phyloP scores from a whole-genome alignment of 768 basidiomycete genomes.

The Lepiota subincarnata region DNA sequence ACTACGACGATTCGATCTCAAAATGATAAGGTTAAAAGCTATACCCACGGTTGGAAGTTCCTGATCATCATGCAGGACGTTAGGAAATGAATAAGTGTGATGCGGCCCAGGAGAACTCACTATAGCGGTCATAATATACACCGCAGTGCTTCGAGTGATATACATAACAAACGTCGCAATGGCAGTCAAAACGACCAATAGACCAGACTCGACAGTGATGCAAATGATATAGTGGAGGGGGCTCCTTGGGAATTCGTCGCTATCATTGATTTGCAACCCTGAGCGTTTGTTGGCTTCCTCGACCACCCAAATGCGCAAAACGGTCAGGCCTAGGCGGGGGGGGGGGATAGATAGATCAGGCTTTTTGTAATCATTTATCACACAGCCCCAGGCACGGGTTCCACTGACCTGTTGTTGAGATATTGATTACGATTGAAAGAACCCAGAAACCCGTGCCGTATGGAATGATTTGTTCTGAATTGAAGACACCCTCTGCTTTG shows the following conservation, averaged over 20 bases:
- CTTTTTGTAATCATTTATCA: too few species aligned
- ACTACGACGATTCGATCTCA: constrained; percentile 1
- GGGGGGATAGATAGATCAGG: too few species aligned
- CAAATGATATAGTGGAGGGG: constrained; percentile 3
- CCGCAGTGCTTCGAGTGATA: not conserved
- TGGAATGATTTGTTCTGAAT: not conserved
- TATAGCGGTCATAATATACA: constrained; percentile 1
- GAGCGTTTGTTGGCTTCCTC: constrained; percentile 3
- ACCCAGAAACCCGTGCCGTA: constrained; percentile 5
- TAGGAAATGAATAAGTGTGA: too few species aligned
- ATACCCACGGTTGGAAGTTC: constrained; percentile 2
- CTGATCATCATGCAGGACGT: not conserved
- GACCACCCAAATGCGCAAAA: constrained; percentile 2
- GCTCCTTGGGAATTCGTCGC: not conserved
- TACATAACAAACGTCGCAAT: constrained; percentile 7
- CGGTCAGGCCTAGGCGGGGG: not conserved
- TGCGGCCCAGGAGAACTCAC: not conserved
- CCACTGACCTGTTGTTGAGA: constrained; percentile 5
- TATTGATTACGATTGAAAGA: constrained; percentile 3
- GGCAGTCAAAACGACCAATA: not conserved
- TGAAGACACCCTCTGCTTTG: not conserved
- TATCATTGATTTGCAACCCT: not conserved
- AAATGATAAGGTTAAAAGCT: constrained; percentile 5
- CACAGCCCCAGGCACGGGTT: not conserved
- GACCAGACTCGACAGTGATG: constrained; percentile 7